Evolutionary conservation across 805 yeast genomes (phyloP), one percentile per base, ranked within the genome.

Genomic region (Candida adriatica): DNA sequence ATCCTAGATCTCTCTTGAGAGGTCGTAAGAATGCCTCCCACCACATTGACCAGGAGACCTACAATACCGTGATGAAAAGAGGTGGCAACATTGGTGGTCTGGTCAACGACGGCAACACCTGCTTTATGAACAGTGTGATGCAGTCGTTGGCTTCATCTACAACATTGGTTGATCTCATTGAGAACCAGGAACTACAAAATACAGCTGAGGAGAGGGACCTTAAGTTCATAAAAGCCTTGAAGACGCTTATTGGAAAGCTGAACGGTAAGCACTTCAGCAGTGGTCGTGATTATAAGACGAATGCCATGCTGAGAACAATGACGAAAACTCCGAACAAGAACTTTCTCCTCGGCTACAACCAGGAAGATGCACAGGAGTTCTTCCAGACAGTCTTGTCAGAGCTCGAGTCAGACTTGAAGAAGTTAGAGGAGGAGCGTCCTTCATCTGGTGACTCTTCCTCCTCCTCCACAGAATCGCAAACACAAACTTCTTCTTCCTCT

Each of bases 341-440:
- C 51, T 70, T 86, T 38, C 75, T 87, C 45, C 58, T 75, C 34
- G 92, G 96, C 2, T 85, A 85, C 51, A 86, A 84, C 49, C 97
- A 88, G 59, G 96, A 88, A 55, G 97, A 88, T 60, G 96, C 96
- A 0, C 96, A 88, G 57, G 97, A 88, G 55, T 88, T 88, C 49
- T 88, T 88, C 61, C 96, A 88, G 53, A 68, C 79, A 31, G 69
- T 82, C 3, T 64, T 83, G 67, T 66, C 71, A 25, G 73, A 79
- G 35, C 60, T 83, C 19, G 94, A 83, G 48, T 62, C 62, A 24
- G 83, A 78, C 34, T 55, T 59, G 54, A 55, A 63, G 59, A 53
- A 53, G 51, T 43, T 38, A 41, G 54, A 27, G 21, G 23, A 28
- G 19, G 24, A 30, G 21, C 13, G 10, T 10, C 19, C 23, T 4